Conservation (phyloP, 208 protist genomes). For the Porcisia deanei region DNA sequence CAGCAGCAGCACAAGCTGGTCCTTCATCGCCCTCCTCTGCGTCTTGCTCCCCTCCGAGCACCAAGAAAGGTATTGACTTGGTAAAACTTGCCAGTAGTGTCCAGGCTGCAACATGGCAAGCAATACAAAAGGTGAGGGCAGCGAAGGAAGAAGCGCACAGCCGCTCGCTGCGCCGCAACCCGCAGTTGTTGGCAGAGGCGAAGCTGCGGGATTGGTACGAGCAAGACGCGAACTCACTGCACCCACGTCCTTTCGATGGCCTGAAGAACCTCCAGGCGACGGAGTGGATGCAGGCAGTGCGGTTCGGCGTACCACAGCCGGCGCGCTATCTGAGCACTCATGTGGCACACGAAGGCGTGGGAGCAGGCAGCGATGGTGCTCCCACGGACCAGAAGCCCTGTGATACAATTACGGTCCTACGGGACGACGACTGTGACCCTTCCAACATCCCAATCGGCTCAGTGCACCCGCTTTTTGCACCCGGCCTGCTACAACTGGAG, state of each 20-base stretch:
- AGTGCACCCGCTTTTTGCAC: slow-evolving; percentile 66
- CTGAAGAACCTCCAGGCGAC: slow-evolving; percentile 62
- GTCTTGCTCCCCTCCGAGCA: background rate
- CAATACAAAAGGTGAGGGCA: slow-evolving; percentile 52
- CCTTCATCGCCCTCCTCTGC: background rate
- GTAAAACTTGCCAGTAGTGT: slow-evolving; percentile 64
- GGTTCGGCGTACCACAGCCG: slow-evolving; percentile 52
- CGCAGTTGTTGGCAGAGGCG: slow-evolving; percentile 38
- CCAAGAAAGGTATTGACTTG: slow-evolving; percentile 40
- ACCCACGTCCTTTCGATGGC: slow-evolving; percentile 54
- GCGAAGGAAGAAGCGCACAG: slow-evolving; percentile 77
- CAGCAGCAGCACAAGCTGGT: background rate
- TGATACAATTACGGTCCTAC: slow-evolving; percentile 34
- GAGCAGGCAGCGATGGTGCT: background rate
- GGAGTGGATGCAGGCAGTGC: slow-evolving; percentile 81
- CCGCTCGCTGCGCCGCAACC: slow-evolving; percentile 60
- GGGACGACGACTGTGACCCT: slow-evolving; percentile 47
- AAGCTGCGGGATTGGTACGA: slow-evolving; percentile 76
- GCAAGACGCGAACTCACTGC: slow-evolving; percentile 71
- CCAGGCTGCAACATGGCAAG: slow-evolving; percentile 69
- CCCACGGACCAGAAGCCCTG: background rate
- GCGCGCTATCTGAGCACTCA: slow-evolving; percentile 6
- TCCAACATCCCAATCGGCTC: slow-evolving; percentile 68
- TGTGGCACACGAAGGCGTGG: background rate
- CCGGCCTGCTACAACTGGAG: slow-evolving; percentile 76